Evolutionary conservation across 2,329 filamentous ascomycete genomes (phyloP).

Genomic region (Berkeleyomyces basicola): DNA sequence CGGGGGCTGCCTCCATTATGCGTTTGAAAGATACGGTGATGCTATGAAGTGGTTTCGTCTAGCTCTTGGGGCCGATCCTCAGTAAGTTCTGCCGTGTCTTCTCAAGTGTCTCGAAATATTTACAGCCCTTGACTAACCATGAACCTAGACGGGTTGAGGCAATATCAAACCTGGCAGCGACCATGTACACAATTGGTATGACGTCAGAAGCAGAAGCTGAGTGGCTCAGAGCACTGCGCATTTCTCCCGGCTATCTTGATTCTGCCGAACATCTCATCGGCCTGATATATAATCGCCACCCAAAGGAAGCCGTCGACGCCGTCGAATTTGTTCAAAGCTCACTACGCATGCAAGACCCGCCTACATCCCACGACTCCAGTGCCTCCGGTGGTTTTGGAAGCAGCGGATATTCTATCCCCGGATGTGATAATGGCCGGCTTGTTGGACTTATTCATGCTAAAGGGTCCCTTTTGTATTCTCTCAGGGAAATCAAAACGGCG

Average conservation of each 20-base stretch:
- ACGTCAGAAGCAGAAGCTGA: constrained; percentile 70
- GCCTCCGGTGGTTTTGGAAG: constrained; percentile 20
- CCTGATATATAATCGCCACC: constrained; percentile 68
- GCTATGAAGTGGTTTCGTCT: constrained; percentile 59
- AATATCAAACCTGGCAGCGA: constrained; percentile 82
- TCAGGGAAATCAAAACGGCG: constrained; percentile 66
- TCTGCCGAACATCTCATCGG: constrained; percentile 89
- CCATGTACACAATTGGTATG: constrained; percentile 66
- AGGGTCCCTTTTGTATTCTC: constrained; percentile 90
- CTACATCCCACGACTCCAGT: constrained; percentile 6
- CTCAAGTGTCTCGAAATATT: not conserved
- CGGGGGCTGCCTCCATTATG: constrained; percentile 83
- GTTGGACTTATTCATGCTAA: constrained; percentile 91
- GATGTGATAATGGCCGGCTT: constrained; percentile 79
- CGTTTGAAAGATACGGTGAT: constrained; percentile 66
- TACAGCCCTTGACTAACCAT: constrained; percentile 15
- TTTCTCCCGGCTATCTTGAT: constrained; percentile 79
- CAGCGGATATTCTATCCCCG: constrained; percentile 72
- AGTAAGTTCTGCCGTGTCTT: constrained; percentile 25
- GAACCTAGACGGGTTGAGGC: constrained; percentile 65
- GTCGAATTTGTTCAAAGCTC: constrained; percentile 72
- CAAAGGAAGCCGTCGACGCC: constrained; percentile 68
- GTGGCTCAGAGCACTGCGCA: constrained; percentile 71
- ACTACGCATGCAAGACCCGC: constrained; percentile 24
- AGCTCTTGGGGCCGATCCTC: constrained; percentile 37